Evolutionary conservation across 83 land plant genomes (phyloP), one percentile per base, ranked within the genome.

Genomic region (Picea abies): DNA sequence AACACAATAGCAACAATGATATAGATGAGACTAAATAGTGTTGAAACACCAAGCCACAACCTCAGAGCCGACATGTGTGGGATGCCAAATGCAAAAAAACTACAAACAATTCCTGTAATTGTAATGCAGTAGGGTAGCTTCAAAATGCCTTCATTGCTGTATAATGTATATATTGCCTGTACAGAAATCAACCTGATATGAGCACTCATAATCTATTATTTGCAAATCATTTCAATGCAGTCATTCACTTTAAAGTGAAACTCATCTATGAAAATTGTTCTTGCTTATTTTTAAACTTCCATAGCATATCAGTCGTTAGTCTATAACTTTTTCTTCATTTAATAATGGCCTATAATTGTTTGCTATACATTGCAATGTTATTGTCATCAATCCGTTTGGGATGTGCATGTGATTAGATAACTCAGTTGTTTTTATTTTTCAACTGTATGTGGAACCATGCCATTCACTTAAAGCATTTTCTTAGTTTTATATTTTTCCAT

Each of bases 21-120:
- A 65, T 91, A 93, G 35, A 91, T 71, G 1, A 90, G 81, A 62
- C 88, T 91, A 61, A 93, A 77, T 63, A 87, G 5, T 23, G 96
- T 90, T 14, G 96, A 91, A 79, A 91, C 80, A 22, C 89, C 92
- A 20, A 93, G 83, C 96, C 96, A 93, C 62, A 93, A 32, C 71
- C 92, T 61, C 32, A 93, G 69, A 80, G 92, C 94, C 76, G 96
- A 93, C 61, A 93, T 65, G 82, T 91, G 90, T 3, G 96, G 96
- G 61, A 88, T 86, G 9, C 81, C 83, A 72, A 93, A 86, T 32
- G 96, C 96, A 87, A 93, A 93, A 60, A 90, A 16, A 15, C 88
- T 87, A 80, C 96, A 93, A 16, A 87, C 90, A 61, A 89, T 23
- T 9, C 96, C 96, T 80, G 92, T 88, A 58, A 91, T 81, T 60